phyloP scores from a whole-genome alignment of 2,329 filamentous ascomycete species.

The Plectosphaerella sp. region DNA sequence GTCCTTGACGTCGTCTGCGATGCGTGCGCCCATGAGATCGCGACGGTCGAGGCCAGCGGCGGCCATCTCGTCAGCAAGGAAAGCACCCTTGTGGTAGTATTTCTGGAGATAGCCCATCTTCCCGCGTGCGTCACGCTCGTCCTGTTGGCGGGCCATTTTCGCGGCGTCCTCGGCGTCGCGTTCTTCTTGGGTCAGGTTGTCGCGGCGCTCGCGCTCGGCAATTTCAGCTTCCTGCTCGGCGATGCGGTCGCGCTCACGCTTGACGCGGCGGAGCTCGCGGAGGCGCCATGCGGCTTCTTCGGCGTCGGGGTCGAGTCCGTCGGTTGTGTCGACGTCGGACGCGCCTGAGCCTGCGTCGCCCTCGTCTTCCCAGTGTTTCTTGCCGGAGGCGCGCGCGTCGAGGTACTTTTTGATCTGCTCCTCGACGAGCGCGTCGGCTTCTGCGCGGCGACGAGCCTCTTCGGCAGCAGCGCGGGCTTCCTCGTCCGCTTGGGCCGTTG shows the following conservation, averaged over 20 bases:
- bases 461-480: slow-evolving; percentile 43
- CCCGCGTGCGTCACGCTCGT: slow-evolving; percentile 72
- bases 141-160: slow-evolving; percentile 71
- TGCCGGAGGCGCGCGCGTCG: slow-evolving; percentile 67
- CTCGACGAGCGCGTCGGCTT: slow-evolving; percentile 76
- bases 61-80: slow-evolving; percentile 79
- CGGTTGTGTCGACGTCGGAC: slow-evolving; percentile 81
- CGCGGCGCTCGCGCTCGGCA: slow-evolving; percentile 82
- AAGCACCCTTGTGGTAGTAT: slow-evolving; percentile 95
- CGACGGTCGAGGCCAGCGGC: slow-evolving; percentile 72
- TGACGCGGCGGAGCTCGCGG: slow-evolving; percentile 82
- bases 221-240: slow-evolving; percentile 79
- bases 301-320: slow-evolving; percentile 79
- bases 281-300: slow-evolving; percentile 93
- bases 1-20: slow-evolving; percentile 78
- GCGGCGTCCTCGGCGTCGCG: slow-evolving; percentile 79
- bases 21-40: slow-evolving; percentile 80
- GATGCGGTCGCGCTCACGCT: slow-evolving; percentile 80
- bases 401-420: slow-evolving; percentile 82
- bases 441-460: slow-evolving; percentile 62
- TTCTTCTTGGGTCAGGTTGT: slow-evolving; percentile 83
- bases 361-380: slow-evolving; percentile 77
- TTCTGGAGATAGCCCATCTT: slow-evolving; percentile 91
- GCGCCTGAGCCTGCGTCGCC: slow-evolving; percentile 52
- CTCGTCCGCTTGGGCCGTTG: slow-evolving; percentile 24